phyloP scores from a whole-genome alignment of 345 rosid species.

The Abelmoschus esculentus region DNA sequence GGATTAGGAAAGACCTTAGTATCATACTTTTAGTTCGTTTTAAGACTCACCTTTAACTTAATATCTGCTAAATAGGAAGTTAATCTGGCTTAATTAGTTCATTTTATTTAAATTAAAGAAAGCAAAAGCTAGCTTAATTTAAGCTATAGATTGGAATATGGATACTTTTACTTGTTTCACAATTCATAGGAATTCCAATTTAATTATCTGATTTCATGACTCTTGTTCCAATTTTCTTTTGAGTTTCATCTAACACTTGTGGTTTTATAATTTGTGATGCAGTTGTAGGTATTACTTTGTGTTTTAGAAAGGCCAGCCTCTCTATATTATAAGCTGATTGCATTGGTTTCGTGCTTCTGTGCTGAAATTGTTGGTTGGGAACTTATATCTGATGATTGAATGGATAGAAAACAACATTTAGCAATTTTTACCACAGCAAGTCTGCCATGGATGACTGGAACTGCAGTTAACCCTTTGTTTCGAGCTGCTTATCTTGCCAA shows the following conservation, averaged over 20 bases:
- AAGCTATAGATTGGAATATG: not conserved
- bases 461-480: conserved; percentile 89
- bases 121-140: not conserved
- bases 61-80: too few species aligned
- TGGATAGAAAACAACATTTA: conserved; percentile 57
- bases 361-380: not conserved
- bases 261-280: not conserved
- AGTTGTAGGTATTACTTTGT: not conserved
- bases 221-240: not conserved
- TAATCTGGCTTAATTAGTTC: too few species aligned
- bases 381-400: conserved; percentile 24
- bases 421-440: conserved; percentile 88
- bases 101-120: not conserved
- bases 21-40: too few species aligned
- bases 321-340: not conserved
- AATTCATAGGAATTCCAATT: not conserved
- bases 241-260: not conserved
- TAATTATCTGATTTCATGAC: not conserved
- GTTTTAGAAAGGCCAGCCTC: not conserved
- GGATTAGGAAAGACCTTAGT: too few species aligned
- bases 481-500: conserved; percentile 91
- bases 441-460: conserved; percentile 97
- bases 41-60: too few species aligned
- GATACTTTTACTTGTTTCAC: not conserved
- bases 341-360: not conserved